Conservation (phyloP, 1,284 basidiomycete genomes). For the Violaceomyces palustris region DNA sequence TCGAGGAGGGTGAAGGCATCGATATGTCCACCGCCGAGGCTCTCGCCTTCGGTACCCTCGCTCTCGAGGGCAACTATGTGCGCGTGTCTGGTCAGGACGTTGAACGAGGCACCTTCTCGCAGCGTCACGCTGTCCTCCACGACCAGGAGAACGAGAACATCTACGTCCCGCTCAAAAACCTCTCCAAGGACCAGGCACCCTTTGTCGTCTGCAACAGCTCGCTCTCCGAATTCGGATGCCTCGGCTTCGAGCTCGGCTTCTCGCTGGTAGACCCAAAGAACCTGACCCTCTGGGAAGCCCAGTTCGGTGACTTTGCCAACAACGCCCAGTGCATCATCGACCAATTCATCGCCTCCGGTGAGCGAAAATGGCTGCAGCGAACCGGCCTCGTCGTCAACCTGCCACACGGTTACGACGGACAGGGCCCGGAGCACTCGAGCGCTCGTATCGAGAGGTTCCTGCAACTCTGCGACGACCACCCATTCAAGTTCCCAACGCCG, state of each 20-base stretch:
- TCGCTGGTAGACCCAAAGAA: slow-evolving; percentile 92
- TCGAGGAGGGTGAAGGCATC: slow-evolving; percentile 84
- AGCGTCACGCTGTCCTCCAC: slow-evolving; percentile 93
- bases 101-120: slow-evolving; percentile 99
- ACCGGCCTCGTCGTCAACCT: slow-evolving; percentile 86
- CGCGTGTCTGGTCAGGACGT: slow-evolving; percentile 97
- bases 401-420: slow-evolving; percentile 91
- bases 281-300: slow-evolving; percentile 94
- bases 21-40: slow-evolving; percentile 99
- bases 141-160: slow-evolving; percentile 89
- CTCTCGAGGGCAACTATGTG: slow-evolving; percentile 87
- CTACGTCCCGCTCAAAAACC: slow-evolving; percentile 82
- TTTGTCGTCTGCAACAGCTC: slow-evolving; percentile 97
- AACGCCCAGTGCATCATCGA: slow-evolving; percentile 93
- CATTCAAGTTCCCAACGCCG: slow-evolving; percentile 77
- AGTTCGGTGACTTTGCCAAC: slow-evolving; percentile 85
- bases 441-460: slow-evolving; percentile 94
- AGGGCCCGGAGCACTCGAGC: slow-evolving; percentile 97
- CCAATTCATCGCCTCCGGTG: slow-evolving; percentile 95
- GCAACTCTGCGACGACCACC: slow-evolving; percentile 96
- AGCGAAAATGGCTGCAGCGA: slow-evolving; percentile 96
- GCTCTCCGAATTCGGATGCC: slow-evolving; percentile 87
- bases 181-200: slow-evolving; percentile 77
- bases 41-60: slow-evolving; percentile 88
- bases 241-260: slow-evolving; percentile 98